phyloP scores from a whole-genome alignment of 2,329 filamentous ascomycete species.

The Kalmusia sp. region DNA sequence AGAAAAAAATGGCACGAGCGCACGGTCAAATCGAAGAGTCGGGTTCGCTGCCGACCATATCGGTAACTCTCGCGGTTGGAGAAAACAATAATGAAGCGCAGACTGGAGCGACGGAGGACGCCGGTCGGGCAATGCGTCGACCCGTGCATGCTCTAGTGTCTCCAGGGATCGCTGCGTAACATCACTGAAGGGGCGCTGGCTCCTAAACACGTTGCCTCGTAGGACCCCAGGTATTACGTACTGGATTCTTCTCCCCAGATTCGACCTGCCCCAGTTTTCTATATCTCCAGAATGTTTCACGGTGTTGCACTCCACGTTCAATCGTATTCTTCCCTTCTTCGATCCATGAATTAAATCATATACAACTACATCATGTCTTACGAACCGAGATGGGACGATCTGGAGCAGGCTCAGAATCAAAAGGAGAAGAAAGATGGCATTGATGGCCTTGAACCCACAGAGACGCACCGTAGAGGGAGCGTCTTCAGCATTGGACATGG shows the following conservation, averaged over 20 bases:
- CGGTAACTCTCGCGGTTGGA: slow-evolving; percentile 3
- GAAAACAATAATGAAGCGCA: slow-evolving; percentile 1
- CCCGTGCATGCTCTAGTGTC: slow-evolving; percentile 8
- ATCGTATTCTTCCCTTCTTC: background rate
- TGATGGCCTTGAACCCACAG: slow-evolving; percentile 4
- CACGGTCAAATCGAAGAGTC: background rate
- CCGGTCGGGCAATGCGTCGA: background rate
- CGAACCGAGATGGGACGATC: slow-evolving; percentile 13
- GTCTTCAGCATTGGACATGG: slow-evolving; percentile 8
- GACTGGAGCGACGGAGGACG: slow-evolving; percentile 1
- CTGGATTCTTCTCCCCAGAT: slow-evolving; percentile 9
- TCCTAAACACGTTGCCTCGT: background rate
- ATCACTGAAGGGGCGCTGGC: background rate
- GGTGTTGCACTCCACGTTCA: background rate
- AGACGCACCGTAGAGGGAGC: slow-evolving; percentile 10
- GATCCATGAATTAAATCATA: background rate
- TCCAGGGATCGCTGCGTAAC: background rate
- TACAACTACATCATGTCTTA: slow-evolving; percentile 10
- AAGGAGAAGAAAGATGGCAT: slow-evolving; percentile 7
- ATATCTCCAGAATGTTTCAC: background rate
- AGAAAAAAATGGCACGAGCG: too few relatives aligned
- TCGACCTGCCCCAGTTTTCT: slow-evolving; percentile 5
- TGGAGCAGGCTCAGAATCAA: background rate
- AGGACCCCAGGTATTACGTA: slow-evolving; percentile 12
- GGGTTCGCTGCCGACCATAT: slow-evolving; percentile 4